A percentile compares a stretch with the other conserved stretches of the same genome.
These are phyloP conservation scores for Oryza longistaminata DNA, from an alignment of 176 grass and related monocot genomes.

Conservation along the genomic window DNA sequence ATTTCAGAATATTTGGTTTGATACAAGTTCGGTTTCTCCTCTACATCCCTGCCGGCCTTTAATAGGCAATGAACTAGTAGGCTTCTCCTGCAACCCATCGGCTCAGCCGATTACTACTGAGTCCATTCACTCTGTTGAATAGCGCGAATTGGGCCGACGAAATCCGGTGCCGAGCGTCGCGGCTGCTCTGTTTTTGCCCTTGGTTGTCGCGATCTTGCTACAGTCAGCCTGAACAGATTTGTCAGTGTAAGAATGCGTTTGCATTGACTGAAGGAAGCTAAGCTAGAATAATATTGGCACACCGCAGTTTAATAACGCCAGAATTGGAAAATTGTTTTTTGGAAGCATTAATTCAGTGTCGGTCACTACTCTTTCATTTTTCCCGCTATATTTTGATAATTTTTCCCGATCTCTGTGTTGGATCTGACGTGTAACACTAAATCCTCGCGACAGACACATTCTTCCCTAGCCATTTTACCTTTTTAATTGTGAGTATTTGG, in stretches of 20 bases:
- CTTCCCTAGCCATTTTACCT: neutral
- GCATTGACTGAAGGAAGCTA: constrained; percentile 31
- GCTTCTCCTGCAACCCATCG: too few relatives aligned
- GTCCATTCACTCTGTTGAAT: too few relatives aligned
- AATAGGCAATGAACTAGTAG: too few relatives aligned
- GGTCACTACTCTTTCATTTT: neutral
- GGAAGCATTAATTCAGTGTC: neutral
- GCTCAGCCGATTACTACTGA: too few relatives aligned
- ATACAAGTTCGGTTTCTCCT: too few relatives aligned
- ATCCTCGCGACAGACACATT: neutral
- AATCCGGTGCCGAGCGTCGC: too few relatives aligned
- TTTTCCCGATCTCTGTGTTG: constrained; percentile 17
- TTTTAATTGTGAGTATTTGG: neutral
- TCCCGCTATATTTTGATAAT: neutral
- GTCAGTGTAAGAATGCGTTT: neutral
- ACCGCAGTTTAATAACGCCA: neutral
- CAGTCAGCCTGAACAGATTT: too few relatives aligned
- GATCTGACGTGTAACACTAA: constrained; percentile 46
- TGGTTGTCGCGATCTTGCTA: too few relatives aligned
- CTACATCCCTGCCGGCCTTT: too few relatives aligned
- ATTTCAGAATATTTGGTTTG: too few relatives aligned
- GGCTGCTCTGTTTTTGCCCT: too few relatives aligned
- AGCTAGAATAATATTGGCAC: neutral
- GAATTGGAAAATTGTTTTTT: constrained; percentile 23
- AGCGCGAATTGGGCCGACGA: too few relatives aligned